A percentile compares a stretch with the other conserved stretches of the same genome.
Evolutionary conservation across 129 eudicot genomes (phyloP).

Genomic region (Rutidosis leptorrhynchoides): DNA sequence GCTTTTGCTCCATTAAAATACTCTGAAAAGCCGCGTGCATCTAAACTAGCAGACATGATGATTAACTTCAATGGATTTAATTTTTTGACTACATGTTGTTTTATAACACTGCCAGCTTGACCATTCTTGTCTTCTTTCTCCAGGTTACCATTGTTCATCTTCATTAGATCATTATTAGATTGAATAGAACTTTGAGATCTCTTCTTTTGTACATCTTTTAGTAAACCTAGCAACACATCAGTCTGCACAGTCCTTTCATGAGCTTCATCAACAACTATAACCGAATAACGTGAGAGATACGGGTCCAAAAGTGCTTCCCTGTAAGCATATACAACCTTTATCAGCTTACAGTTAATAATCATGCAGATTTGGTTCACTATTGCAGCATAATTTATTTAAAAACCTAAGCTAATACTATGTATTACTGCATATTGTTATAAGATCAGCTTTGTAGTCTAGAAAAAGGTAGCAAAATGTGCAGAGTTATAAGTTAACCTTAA

Average conservation of each 20-base stretch:
- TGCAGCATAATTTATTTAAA: background rate
- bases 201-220: conserved; percentile 68
- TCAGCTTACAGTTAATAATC: background rate
- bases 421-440: background rate
- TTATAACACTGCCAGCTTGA: conserved; percentile 24
- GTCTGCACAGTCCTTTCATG: conserved; percentile 98
- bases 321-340: conserved; percentile 28
- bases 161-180: conserved; percentile 18
- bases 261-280: conserved; percentile 94
- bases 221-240: conserved; percentile 85
- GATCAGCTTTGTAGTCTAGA: conserved; percentile 1
- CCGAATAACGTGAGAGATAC: conserved; percentile 76
- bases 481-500: conserved; percentile 50
- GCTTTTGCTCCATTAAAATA: conserved; percentile 93
- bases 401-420: background rate
- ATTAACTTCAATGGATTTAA: conserved; percentile 69
- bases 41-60: conserved; percentile 98
- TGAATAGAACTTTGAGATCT: conserved; percentile 44
- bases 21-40: conserved; percentile 84
- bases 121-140: conserved; percentile 36
- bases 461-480: conserved; percentile 13
- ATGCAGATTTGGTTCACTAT: background rate
- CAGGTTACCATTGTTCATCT: conserved; percentile 30
- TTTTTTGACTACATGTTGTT: conserved; percentile 36
- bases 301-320: conserved; percentile 99